Evolutionary conservation across 2,329 filamentous ascomycete genomes (phyloP).

Genomic region (Claviceps sp.): DNA sequence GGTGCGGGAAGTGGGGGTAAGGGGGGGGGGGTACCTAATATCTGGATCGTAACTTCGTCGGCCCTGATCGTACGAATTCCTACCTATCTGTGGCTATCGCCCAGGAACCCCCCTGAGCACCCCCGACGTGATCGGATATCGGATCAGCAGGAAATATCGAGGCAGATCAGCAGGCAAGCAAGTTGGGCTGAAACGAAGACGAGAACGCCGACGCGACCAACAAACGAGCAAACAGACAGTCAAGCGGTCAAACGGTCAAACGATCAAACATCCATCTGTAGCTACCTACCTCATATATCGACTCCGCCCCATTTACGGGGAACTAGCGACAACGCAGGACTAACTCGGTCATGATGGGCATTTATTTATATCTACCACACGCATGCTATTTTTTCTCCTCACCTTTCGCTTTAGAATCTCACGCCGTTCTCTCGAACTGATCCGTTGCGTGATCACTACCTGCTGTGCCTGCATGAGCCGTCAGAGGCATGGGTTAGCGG

Average conservation of each 20-base stretch:
- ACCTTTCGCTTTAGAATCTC: too few species aligned
- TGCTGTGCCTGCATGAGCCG: conserved; percentile 3
- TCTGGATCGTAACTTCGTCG: neutral
- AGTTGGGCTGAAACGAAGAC: neutral
- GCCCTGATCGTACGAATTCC: too few species aligned
- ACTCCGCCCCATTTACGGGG: neutral
- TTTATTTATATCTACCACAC: too few species aligned
- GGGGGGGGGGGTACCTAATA: neutral
- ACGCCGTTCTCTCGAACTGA: neutral
- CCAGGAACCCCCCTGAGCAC: neutral
- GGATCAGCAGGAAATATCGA: too few species aligned
- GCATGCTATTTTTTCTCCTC: too few species aligned
- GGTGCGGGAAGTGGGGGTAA: neutral
- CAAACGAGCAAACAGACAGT: neutral
- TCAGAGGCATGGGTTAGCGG: neutral
- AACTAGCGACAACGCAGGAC: neutral
- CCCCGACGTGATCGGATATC: neutral
- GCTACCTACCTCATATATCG: too few species aligned
- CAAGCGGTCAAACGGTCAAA: too few species aligned
- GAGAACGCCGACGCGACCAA: neutral
- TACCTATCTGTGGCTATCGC: neutral
- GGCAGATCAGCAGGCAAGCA: neutral
- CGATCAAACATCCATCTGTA: too few species aligned
- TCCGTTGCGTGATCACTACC: neutral
- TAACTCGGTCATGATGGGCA: too few species aligned